A percentile compares a stretch with the other conserved stretches of the same genome.
Evolutionary conservation across 2,329 filamentous ascomycete genomes (phyloP).

Genomic region (Trichophyton verrucosum): DNA sequence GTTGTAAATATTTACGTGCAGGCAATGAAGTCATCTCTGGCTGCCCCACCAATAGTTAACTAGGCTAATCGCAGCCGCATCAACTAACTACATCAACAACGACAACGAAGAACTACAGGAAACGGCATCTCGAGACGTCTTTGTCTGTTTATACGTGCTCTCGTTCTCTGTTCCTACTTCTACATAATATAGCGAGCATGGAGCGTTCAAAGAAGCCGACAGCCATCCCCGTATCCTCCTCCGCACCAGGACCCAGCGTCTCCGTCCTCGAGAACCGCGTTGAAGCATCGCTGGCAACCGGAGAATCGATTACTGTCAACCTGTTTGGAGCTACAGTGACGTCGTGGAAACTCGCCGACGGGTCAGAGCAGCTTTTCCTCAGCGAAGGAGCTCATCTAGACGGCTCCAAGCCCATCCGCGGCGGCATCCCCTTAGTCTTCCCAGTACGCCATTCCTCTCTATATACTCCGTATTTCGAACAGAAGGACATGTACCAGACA

Average conservation of each 20-base stretch:
- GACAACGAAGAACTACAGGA: background rate
- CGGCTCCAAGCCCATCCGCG: constrained; percentile 77
- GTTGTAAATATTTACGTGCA: background rate
- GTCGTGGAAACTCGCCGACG: constrained; percentile 76
- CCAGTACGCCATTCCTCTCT: constrained; percentile 50
- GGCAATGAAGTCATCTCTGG: background rate
- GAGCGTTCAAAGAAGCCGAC: constrained; percentile 76
- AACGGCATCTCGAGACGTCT: background rate
- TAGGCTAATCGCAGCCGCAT: too few relatives aligned
- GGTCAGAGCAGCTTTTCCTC: constrained; percentile 74
- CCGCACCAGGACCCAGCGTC: constrained; percentile 64
- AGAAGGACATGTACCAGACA: background rate
- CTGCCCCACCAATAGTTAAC: background rate
- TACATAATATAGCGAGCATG: constrained; percentile 42
- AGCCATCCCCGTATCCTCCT: constrained; percentile 61
- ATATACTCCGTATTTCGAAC: background rate
- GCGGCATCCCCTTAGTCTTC: constrained; percentile 86
- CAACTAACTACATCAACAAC: background rate
- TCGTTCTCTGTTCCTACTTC: background rate
- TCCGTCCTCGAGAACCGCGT: constrained; percentile 62
- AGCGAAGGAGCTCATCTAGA: constrained; percentile 70
- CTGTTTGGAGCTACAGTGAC: constrained; percentile 88
- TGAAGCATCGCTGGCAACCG: constrained; percentile 67
- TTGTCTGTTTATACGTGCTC: background rate
- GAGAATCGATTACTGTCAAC: constrained; percentile 73